Evolutionary conservation across 306 rosid genomes (phyloP).

Genomic region (Quercus berberidifolia): DNA sequence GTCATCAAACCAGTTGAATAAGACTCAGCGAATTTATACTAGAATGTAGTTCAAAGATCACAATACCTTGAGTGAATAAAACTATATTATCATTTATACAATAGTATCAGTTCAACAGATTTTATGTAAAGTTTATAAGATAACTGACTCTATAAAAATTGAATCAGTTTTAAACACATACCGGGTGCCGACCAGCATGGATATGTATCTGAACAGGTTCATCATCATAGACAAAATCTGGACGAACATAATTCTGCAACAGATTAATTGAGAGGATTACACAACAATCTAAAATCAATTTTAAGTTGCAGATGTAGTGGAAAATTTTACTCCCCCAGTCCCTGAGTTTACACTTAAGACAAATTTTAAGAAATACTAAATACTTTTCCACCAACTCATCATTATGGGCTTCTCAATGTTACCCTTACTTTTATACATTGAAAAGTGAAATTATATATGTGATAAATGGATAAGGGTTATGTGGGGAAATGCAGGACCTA

Average conservation of each 20-base stretch:
- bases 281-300: not conserved
- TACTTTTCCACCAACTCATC: not conserved
- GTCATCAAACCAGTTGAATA: not conserved
- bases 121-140: not conserved
- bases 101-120: not conserved
- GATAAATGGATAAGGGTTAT: not conserved
- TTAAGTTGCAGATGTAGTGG: not conserved
- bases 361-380: not conserved
- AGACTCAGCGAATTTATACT: not conserved
- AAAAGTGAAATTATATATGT: not conserved
- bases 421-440: no score
- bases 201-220: slow-evolving; percentile 83
- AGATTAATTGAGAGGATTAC: slow-evolving; percentile 23
- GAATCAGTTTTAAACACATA: slow-evolving; percentile 30
- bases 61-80: not conserved
- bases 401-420: not conserved
- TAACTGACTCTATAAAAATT: not conserved
- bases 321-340: not conserved
- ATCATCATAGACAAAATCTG: slow-evolving; percentile 51
- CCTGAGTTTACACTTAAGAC: not conserved
- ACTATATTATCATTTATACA: not conserved
- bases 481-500: not conserved
- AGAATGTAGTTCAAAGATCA: not conserved
- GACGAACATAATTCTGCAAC: slow-evolving; percentile 71
- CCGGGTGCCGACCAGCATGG: slow-evolving; percentile 87